Conservation (phyloP, 108 stramenopile species). For the Aurantiochytrium sp. region DNA sequence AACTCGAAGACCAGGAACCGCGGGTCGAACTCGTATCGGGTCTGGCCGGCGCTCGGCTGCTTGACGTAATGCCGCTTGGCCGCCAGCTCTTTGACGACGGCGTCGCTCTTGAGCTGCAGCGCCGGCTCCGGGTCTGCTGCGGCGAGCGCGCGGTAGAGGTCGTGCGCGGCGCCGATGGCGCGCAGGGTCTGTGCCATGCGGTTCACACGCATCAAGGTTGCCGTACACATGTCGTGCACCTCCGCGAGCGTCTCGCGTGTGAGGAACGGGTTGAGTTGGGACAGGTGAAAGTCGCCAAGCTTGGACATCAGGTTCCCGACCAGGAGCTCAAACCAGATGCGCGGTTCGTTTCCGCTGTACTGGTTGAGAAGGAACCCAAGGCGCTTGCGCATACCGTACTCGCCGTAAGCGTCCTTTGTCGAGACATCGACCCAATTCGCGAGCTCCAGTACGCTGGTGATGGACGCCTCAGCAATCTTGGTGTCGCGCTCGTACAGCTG, state of each 20-base stretch:
- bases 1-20: slow-evolving; percentile 44
- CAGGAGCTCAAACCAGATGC: slow-evolving; percentile 9
- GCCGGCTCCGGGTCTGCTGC: not conserved
- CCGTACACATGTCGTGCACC: not conserved
- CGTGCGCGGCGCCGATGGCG: not conserved
- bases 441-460: not conserved
- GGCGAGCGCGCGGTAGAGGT: not conserved
- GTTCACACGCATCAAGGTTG: not conserved
- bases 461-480: not conserved
- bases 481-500: slow-evolving; percentile 20
- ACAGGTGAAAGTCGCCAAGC: not conserved
- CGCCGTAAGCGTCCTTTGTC: not conserved
- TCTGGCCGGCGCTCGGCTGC: not conserved
- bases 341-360: not conserved
- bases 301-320: not conserved
- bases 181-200: slow-evolving; percentile 3
- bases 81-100: not conserved
- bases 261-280: slow-evolving; percentile 20
- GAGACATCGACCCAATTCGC: slow-evolving; percentile 2
- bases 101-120: not conserved
- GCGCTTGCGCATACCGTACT: not conserved
- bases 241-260: not conserved
- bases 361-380: not conserved
- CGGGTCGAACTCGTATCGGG: slow-evolving; percentile 17
- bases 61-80: slow-evolving; percentile 27